A percentile compares a stretch with the other conserved stretches of the same genome.
These are phyloP conservation scores for Pseudocercospora ulei DNA, from an alignment of 2,329 filamentous ascomycete genomes.

Conservation along the genomic window DNA sequence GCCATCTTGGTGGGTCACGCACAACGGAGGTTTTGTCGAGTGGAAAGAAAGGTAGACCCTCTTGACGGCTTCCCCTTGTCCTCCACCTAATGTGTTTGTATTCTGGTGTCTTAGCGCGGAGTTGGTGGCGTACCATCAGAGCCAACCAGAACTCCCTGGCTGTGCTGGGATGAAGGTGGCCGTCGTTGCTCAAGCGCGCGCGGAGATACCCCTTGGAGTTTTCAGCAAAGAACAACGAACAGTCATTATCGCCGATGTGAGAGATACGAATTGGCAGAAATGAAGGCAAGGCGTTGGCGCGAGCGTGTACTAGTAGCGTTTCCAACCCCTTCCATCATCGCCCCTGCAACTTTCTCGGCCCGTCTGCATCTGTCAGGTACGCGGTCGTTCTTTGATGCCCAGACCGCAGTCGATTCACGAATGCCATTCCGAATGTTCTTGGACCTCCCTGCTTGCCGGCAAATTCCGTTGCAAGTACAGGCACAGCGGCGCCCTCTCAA, in stretches of 20 bases:
- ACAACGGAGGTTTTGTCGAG: constrained; percentile 5
- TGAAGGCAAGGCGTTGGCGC: no score
- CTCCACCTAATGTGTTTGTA: constrained; percentile 4
- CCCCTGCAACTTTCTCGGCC: no score
- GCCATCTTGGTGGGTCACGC: constrained; percentile 2
- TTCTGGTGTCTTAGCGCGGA: constrained; percentile 19
- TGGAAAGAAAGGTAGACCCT: constrained; percentile 4
- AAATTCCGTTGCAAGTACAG: no score
- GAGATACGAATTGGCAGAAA: no score
- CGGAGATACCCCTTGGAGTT: constrained; percentile 18
- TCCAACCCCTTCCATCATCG: no score
- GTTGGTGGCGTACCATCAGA: constrained; percentile 20
- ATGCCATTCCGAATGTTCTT: no score
- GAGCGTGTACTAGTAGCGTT: no score
- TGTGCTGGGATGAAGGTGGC: constrained; percentile 16
- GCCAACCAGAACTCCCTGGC: constrained; percentile 9
- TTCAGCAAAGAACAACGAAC: background rate
- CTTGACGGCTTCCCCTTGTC: constrained; percentile 13
- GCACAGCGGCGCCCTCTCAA: no score
- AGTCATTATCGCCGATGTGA: background rate
- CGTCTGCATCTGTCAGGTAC: no score
- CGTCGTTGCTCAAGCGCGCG: constrained; percentile 14
- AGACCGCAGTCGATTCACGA: no score
- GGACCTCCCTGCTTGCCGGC: no score
- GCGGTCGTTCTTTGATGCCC: no score